Evolutionary conservation across 1,284 basidiomycete species (phyloP).

Genomic region (Microbotryum scabiosae): DNA sequence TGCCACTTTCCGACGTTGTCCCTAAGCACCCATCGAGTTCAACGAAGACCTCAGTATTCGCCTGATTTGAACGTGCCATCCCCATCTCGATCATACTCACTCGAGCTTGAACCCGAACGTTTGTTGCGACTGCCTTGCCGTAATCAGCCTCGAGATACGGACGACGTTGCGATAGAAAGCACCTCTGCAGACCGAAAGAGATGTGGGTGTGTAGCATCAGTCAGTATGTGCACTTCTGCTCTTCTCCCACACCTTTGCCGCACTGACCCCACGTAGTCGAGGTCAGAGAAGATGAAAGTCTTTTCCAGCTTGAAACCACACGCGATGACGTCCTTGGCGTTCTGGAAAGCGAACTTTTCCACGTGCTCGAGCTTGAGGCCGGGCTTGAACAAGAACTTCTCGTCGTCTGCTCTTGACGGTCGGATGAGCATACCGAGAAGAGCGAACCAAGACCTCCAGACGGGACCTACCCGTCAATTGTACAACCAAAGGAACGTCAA

Average conservation of each 20-base stretch:
- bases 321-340: constrained; percentile 92
- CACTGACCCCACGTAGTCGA: constrained; percentile 63
- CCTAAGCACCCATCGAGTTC: constrained; percentile 43
- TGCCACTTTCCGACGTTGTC: constrained; percentile 98
- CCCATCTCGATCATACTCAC: constrained; percentile 46
- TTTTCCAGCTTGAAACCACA: constrained; percentile 86
- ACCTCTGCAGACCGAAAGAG: constrained; percentile 47
- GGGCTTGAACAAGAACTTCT: constrained; percentile 98
- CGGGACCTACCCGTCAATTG: constrained; percentile 70
- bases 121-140: constrained; percentile 85
- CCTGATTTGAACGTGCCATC: too few relatives aligned
- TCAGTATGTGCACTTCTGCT: constrained; percentile 13
- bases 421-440: background rate
- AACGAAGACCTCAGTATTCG: too few relatives aligned
- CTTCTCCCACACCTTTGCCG: background rate
- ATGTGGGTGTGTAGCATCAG: background rate
- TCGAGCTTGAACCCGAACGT: constrained; percentile 95
- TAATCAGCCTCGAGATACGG: constrained; percentile 85
- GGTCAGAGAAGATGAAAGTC: constrained; percentile 95
- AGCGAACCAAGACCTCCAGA: background rate
- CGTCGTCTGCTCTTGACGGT: constrained; percentile 63
- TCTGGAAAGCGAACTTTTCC: constrained; percentile 70
- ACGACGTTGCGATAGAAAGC: constrained; percentile 92
- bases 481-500: constrained; percentile 85
- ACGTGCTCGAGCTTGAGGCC: constrained; percentile 86